These are phyloP conservation scores for Coemansia sp. DNA, from an alignment of 192 early-diverging fungal species.

Conservation along the genomic window DNA sequence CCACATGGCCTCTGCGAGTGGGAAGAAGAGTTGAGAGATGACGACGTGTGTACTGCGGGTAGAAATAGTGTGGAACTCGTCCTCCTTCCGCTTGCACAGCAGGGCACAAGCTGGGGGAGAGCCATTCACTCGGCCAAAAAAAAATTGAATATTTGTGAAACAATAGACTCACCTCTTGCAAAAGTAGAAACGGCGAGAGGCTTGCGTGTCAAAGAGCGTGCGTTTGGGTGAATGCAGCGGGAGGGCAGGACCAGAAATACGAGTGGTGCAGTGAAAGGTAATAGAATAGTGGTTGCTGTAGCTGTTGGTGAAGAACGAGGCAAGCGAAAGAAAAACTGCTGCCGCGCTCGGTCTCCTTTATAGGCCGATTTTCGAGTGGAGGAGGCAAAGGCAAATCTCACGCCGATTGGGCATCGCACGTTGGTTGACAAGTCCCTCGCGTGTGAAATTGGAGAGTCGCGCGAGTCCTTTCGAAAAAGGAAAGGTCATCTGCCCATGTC, in stretches of 20 bases:
- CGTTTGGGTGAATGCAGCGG: background rate
- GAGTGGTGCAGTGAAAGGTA: background rate
- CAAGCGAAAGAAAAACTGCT: no score
- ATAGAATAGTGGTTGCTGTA: constrained; percentile 1
- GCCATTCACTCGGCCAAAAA: no score
- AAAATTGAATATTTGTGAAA: background rate
- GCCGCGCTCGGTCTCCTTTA: background rate
- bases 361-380: background rate
- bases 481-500: constrained; percentile 2
- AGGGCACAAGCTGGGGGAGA: no score
- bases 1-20: background rate
- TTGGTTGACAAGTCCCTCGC: background rate
- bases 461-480: background rate
- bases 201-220: background rate
- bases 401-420: constrained; percentile 3
- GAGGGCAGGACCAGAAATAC: background rate
- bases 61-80: background rate
- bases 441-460: constrained; percentile 2
- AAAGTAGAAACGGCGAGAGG: background rate
- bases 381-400: background rate
- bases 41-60: background rate
- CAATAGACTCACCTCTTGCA: background rate
- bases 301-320: background rate
- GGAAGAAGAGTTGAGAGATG: background rate
- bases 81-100: no score